Evolutionary conservation across 306 rosid genomes (phyloP), one percentile per base, ranked within the genome.

Genomic region (Abrus precatorius): DNA sequence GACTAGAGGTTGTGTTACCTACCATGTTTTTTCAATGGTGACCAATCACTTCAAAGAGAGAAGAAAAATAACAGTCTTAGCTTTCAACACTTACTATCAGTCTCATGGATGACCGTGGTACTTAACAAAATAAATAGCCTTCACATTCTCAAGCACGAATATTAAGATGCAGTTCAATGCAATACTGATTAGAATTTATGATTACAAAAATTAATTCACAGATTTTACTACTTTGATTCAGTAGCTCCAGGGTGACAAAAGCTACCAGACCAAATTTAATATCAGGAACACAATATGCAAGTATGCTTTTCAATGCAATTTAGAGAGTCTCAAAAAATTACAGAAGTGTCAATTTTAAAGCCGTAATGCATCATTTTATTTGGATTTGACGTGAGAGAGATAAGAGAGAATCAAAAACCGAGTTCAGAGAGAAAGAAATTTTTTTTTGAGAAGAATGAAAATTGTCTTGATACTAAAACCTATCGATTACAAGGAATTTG

Each of bases 61-160:
- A 54, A 9, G 50, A 28, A 63, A 9, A 10, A 44, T 43, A 30
- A 29, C 20, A 14, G 11, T 75, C 28, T 62, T 28, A 41, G 40
- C 38, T 69, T 61, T 69, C 12, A 69, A 69, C 82, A 50, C 40
- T 3, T 28, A 65, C 30, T 9, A 82, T 59, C 78, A 69, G n/a
- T 75, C 61, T 80, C 43, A 36, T 54, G 47, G 13, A 50, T 32
- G 47, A 66, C 36, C 6, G 38, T 27, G 64, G 30, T 4, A 52
- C 14, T 7, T 40, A 54, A 34, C 84, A 66, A 61, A 65, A n/a
- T 1, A 63, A 53, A 63, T 2, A 29, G 40, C 3, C 32, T 52
- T 68, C 27, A 8, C 11, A 80, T 64, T 71, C 38, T 53, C 41
- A 64, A 40, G 34, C 41, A 38, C 32, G 50, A 47, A 72, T 80